Evolutionary conservation across 352 stramenopile genomes (phyloP), one percentile per base, ranked within the genome.

Genomic region (Globisporangium parvum): DNA sequence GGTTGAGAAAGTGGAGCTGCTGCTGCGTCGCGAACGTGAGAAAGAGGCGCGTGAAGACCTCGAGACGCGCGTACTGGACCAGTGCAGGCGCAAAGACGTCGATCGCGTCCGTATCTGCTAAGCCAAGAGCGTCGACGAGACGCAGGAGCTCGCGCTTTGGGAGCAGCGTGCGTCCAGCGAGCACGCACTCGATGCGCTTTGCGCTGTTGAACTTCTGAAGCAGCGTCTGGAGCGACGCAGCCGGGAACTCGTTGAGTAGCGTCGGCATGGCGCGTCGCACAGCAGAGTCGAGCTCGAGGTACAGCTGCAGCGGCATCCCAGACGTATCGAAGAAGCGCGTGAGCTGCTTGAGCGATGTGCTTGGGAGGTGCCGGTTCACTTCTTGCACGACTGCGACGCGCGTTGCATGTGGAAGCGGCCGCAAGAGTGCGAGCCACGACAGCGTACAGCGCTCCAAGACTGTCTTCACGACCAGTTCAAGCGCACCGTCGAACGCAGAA

Each of bases 251-350:
- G 26, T 67, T 52, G 6, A 88, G 51, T 0, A 88, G 37, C 26
- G 72, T 26, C 0, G 70, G 35, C 5, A 85, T 48, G 21, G 74
- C 52, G 0, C 41, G 21, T 2, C 51, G 60, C 40, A 86, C 63
- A 0, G 58, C 45, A 0, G 54, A 50, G 31, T 79, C 70, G 1
- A 88, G 42, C 26, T 77, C 73, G 28, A 88, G 54, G 8, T 81
- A 59, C 31, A 65, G 77, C 15, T 47, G 48, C 2, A 76, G 60
- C 8, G 70, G 48, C 4, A 74, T 53, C 0, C 54, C 63, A 0
- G 78, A 77, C 26, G 77, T 77, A 46, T 85, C 71, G 60, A 77
- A 74, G 49, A 88, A 88, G 17, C 66, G 63, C 20, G 62, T 72
- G 15, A 88, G 68, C 18, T 84, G 77, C 49, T 77, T 81, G 33